These are phyloP conservation scores for Mallotus nudiflorus DNA, from an alignment of 345 rosid species.

Conservation along the genomic window DNA sequence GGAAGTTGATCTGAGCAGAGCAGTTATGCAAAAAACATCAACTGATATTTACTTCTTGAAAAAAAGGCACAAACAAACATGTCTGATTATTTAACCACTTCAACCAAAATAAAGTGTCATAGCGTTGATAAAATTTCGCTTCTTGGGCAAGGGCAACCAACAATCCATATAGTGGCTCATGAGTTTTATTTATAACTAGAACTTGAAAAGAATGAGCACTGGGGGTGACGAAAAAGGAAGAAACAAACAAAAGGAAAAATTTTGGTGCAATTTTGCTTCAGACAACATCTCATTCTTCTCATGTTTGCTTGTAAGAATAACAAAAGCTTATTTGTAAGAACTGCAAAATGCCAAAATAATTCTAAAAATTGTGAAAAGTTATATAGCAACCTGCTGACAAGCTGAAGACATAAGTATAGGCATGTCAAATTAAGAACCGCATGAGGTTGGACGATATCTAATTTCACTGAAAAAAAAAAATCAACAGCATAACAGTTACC, in stretches of 20 bases:
- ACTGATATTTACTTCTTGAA: not conserved
- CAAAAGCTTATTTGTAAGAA: not conserved
- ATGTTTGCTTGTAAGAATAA: not conserved
- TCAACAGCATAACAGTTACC: not conserved
- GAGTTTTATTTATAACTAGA: no score
- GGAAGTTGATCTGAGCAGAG: slow-evolving; percentile 50
- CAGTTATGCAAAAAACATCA: slow-evolving; percentile 4
- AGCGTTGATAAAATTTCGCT: not conserved
- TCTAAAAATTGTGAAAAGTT: not conserved
- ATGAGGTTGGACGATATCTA: not conserved
- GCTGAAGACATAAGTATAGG: not conserved
- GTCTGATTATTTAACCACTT: not conserved
- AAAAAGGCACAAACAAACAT: not conserved
- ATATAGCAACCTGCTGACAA: not conserved
- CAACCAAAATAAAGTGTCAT: not conserved
- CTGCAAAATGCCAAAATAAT: not conserved
- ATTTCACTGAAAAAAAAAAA: not conserved
- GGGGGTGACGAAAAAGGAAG: not conserved
- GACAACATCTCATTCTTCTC: not conserved
- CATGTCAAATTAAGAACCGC: not conserved
- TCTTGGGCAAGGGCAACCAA: not conserved
- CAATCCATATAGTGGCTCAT: not conserved
- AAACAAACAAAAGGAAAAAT: not conserved
- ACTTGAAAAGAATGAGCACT: not conserved
- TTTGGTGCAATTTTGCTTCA: not conserved